Percentiles rank a stretch among this genome's conserved stretches.
phyloP scores from a whole-genome alignment of 345 rosid genomes.

The Barbarea vulgaris region DNA sequence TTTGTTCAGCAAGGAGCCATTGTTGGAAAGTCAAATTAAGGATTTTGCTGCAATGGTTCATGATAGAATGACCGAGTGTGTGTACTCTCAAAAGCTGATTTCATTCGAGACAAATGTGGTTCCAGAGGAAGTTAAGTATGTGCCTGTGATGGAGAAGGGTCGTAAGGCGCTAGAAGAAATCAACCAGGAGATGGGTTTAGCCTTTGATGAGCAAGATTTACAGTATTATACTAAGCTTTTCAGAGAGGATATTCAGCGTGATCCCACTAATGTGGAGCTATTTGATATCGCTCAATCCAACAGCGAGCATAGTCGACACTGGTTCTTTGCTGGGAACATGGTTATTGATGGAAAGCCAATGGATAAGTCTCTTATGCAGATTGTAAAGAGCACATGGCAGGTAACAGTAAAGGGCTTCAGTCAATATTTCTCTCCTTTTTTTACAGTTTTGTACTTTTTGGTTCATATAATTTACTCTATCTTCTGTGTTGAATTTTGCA shows the following conservation, averaged over 20 bases:
- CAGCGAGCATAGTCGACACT: conserved; percentile 92
- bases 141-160: conserved; percentile 90
- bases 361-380: conserved; percentile 86
- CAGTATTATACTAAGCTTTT: conserved; percentile 82
- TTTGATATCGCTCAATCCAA: conserved; percentile 96
- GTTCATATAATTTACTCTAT: background rate
- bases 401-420: conserved; percentile 56
- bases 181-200: conserved; percentile 88
- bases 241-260: conserved; percentile 69
- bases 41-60: conserved; percentile 85
- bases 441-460: background rate
- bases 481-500: conserved; percentile 34
- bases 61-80: conserved; percentile 91
- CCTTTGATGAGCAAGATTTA: conserved; percentile 93
- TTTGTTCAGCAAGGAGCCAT: conserved; percentile 56
- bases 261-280: conserved; percentile 88
- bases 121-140: conserved; percentile 69
- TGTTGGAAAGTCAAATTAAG: conserved; percentile 56
- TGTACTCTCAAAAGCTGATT: conserved; percentile 56
- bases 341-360: conserved; percentile 82
- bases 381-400: conserved; percentile 91
- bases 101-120: conserved; percentile 72
- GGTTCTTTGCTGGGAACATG: conserved; percentile 94
- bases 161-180: conserved; percentile 84
- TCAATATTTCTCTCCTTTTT: background rate